Conservation (phyloP, 1,284 basidiomycete genomes). For the Schizophyllum amplum region DNA sequence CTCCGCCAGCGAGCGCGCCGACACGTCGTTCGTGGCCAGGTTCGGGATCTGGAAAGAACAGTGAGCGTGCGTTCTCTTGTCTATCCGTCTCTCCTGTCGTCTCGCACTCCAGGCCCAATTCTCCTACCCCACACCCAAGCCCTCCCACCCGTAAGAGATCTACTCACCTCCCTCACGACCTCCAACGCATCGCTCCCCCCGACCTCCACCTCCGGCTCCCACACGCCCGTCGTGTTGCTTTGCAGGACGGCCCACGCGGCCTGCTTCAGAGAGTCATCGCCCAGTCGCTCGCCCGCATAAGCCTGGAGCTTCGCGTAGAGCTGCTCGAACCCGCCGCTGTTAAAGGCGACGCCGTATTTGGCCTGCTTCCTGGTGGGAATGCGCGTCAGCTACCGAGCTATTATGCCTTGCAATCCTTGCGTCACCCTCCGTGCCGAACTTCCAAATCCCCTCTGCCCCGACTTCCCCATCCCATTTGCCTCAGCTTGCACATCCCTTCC, state of each 20-base stretch:
- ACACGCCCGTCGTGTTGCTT: constrained; percentile 27
- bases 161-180: constrained; percentile 19
- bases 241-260: constrained; percentile 29
- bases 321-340: constrained; percentile 28
- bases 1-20: constrained; percentile 27
- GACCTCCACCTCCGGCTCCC: constrained; percentile 24
- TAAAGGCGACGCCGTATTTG: constrained; percentile 28
- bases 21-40: constrained; percentile 31
- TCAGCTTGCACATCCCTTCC: no score
- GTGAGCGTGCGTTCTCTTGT: background rate
- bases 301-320: constrained; percentile 35
- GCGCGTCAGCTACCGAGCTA: no score
- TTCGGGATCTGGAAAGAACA: constrained; percentile 26
- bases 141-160: background rate
- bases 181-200: constrained; percentile 31
- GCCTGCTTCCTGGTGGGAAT: constrained; percentile 12
- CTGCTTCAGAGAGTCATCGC: constrained; percentile 26
- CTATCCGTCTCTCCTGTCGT: background rate
- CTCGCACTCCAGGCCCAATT: no score
- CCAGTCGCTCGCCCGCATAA: constrained; percentile 30
- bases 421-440: no score
- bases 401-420: no score
- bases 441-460: no score
- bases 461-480: no score
- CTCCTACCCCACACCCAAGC: no score